phyloP scores from a whole-genome alignment of 2,329 filamentous ascomycete genomes.

The Trichoderma brevicompactum region DNA sequence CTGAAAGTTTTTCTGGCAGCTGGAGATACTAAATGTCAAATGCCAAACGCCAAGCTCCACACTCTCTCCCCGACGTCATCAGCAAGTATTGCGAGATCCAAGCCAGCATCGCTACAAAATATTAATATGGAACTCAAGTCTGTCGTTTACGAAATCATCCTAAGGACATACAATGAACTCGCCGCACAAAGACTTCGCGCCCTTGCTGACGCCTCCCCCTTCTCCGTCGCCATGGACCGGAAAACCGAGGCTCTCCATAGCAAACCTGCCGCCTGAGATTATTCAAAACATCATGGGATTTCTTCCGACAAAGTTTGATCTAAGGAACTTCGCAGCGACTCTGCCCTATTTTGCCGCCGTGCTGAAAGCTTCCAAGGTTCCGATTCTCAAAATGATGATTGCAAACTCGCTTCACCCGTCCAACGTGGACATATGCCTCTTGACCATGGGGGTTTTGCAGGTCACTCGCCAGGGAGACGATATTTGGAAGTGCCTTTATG shows the following conservation, averaged over 20 bases:
- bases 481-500: slow-evolving; percentile 14
- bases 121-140: slow-evolving; percentile 11
- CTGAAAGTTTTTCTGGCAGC: background rate
- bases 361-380: slow-evolving; percentile 1
- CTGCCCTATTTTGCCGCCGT: slow-evolving; percentile 5
- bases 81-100: background rate
- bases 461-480: background rate
- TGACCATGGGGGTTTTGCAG: slow-evolving; percentile 18
- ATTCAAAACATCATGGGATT: background rate
- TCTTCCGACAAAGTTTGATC: background rate
- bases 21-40: background rate
- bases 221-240: background rate
- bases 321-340: slow-evolving; percentile 1
- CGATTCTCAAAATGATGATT: slow-evolving; percentile 14
- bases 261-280: slow-evolving; percentile 13
- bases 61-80: too few relatives aligned
- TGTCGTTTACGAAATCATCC: slow-evolving; percentile 11
- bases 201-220: background rate
- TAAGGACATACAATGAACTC: background rate
- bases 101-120: slow-evolving; percentile 8
- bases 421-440: slow-evolving; percentile 17
- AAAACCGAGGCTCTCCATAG: background rate
- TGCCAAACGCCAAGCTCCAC: background rate
- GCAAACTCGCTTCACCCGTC: background rate
- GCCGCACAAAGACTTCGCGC: background rate